These are phyloP conservation scores for Trichoderma citrinoviride DNA, from an alignment of 2,329 filamentous ascomycete genomes.

Conservation along the genomic window DNA sequence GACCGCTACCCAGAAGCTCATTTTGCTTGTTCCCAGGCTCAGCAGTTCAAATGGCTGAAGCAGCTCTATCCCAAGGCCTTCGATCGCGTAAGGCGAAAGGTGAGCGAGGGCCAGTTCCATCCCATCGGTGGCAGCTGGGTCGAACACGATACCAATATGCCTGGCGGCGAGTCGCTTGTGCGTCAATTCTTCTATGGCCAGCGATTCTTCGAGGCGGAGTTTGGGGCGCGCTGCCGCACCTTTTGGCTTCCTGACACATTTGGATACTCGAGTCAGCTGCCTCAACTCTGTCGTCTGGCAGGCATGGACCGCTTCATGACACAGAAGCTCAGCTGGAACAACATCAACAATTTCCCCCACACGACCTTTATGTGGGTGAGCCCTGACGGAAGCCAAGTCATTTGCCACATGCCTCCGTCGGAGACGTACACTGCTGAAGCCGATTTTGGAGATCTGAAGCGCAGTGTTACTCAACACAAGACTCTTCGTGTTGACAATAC, in stretches of 20 bases:
- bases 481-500: slow-evolving; percentile 90
- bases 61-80: slow-evolving; percentile 83
- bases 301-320: slow-evolving; percentile 97
- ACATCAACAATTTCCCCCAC: slow-evolving; percentile 98
- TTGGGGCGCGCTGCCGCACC: slow-evolving; percentile 81
- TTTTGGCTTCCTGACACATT: slow-evolving; percentile 99
- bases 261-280: slow-evolving; percentile 92
- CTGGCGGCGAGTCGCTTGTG: slow-evolving; percentile 88
- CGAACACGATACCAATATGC: slow-evolving; percentile 97
- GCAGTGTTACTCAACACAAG: slow-evolving; percentile 90
- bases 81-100: slow-evolving; percentile 85
- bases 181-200: slow-evolving; percentile 96
- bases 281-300: slow-evolving; percentile 88
- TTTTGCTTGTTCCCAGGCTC: slow-evolving; percentile 89
- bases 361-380: slow-evolving; percentile 99
- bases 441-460: slow-evolving; percentile 88
- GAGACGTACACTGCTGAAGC: slow-evolving; percentile 96
- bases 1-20: slow-evolving; percentile 91
- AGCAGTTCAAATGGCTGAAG: slow-evolving; percentile 98
- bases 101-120: slow-evolving; percentile 87
- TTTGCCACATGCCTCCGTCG: slow-evolving; percentile 95
- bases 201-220: slow-evolving; percentile 88
- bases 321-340: slow-evolving; percentile 99
- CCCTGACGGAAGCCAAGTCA: slow-evolving; percentile 90
- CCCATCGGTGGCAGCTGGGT: slow-evolving; percentile 98